Conservation (phyloP, 352 stramenopile genomes). For the Globisporangium perplexum region DNA sequence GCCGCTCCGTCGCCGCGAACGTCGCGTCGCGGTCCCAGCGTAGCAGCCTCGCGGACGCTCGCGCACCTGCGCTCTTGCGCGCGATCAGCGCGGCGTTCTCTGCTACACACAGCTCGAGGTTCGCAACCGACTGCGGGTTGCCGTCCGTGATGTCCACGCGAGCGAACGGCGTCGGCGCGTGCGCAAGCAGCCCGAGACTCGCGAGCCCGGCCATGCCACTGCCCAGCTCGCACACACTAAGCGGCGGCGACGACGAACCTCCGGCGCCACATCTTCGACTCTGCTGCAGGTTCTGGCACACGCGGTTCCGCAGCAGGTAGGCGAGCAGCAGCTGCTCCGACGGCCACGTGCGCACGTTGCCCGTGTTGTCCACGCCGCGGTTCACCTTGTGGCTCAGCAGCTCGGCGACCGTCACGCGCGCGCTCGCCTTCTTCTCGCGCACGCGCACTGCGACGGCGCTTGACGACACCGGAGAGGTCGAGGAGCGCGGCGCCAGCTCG, state of each 20-base stretch:
- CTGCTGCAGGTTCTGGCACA: slow-evolving; percentile 23
- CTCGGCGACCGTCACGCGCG: slow-evolving; percentile 49
- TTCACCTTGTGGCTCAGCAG: slow-evolving; percentile 76
- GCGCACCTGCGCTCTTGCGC: background rate
- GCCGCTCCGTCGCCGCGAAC: slow-evolving; percentile 20
- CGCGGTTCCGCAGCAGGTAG: slow-evolving; percentile 41
- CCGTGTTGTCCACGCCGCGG: slow-evolving; percentile 81
- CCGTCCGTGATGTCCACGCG: slow-evolving; percentile 68
- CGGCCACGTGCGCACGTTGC: slow-evolving; percentile 85
- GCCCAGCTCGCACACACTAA: slow-evolving; percentile 68
- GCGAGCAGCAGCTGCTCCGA: slow-evolving; percentile 71
- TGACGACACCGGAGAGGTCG: background rate
- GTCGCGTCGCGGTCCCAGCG: slow-evolving; percentile 52
- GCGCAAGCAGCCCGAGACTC: slow-evolving; percentile 51
- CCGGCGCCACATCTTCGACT: background rate
- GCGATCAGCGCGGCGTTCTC: slow-evolving; percentile 35
- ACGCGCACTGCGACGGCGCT: slow-evolving; percentile 24
- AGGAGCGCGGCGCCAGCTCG: slow-evolving; percentile 17
- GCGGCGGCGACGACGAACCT: background rate
- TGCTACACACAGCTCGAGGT: slow-evolving; percentile 53
- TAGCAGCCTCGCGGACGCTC: slow-evolving; percentile 38
- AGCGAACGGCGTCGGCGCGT: slow-evolving; percentile 29
- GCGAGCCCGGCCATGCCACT: slow-evolving; percentile 73
- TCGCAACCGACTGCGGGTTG: slow-evolving; percentile 62
- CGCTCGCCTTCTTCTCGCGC: slow-evolving; percentile 64